Evolutionary conservation across 345 rosid genomes (phyloP).

Genomic region (Litchi chinensis): DNA sequence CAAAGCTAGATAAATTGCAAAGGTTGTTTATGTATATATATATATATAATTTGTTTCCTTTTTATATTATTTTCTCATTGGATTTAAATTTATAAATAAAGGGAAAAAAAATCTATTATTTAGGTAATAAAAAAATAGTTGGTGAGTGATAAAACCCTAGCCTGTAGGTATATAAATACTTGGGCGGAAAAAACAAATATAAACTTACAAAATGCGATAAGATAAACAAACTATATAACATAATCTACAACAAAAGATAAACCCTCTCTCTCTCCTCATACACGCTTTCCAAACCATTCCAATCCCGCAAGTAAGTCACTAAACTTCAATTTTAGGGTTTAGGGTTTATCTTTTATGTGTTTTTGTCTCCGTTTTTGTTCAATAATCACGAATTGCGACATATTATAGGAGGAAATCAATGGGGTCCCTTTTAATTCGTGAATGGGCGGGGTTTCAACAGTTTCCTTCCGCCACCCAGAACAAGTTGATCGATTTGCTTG

Average conservation of each 20-base stretch:
- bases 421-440: slow-evolving; percentile 58
- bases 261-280: neutral
- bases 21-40: neutral
- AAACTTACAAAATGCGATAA: neutral
- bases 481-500: slow-evolving; percentile 60
- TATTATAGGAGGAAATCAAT: slow-evolving; percentile 29
- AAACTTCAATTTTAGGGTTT: slow-evolving; percentile 15
- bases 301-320: slow-evolving; percentile 7
- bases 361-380: neutral
- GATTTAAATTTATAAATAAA: too few species aligned
- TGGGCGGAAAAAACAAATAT: slow-evolving; percentile 9
- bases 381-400: neutral
- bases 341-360: slow-evolving; percentile 7
- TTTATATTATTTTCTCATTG: too few species aligned
- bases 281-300: neutral
- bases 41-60: neutral
- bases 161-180: neutral
- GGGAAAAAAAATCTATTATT: neutral
- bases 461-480: slow-evolving; percentile 72
- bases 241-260: neutral
- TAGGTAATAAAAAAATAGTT: too few species aligned
- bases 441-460: slow-evolving; percentile 79
- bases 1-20: too few species aligned
- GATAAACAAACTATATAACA: neutral
- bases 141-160: neutral